These are phyloP conservation scores for Vickermania ingenoplastis DNA, from an alignment of 208 protist genomes.

Conservation along the genomic window DNA sequence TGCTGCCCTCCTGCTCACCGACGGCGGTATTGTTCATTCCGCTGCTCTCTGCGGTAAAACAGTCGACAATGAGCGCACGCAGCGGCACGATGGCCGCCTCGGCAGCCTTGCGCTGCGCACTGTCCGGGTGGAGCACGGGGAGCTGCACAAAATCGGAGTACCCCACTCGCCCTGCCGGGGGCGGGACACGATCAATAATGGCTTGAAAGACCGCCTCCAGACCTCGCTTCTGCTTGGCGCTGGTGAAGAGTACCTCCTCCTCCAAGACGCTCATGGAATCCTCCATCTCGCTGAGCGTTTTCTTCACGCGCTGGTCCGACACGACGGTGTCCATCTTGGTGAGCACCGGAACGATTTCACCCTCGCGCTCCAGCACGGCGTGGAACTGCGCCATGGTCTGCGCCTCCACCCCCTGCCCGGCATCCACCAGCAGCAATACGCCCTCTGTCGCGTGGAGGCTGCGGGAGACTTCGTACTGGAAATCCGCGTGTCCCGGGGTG, in stretches of 20 bases:
- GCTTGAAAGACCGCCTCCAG: slow-evolving; percentile 82
- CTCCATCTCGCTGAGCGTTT: slow-evolving; percentile 72
- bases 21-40: slow-evolving; percentile 67
- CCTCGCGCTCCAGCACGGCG: slow-evolving; percentile 82
- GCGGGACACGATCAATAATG: slow-evolving; percentile 88
- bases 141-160: slow-evolving; percentile 76
- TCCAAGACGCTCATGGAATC: slow-evolving; percentile 78
- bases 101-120: slow-evolving; percentile 30
- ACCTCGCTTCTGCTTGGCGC: slow-evolving; percentile 87
- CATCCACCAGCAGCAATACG: slow-evolving; percentile 90
- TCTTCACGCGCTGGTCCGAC: slow-evolving; percentile 52
- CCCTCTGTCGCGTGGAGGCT: slow-evolving; percentile 90
- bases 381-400: slow-evolving; percentile 97
- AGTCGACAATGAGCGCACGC: slow-evolving; percentile 94
- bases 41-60: slow-evolving; percentile 88
- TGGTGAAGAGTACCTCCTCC: slow-evolving; percentile 82
- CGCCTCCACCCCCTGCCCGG: slow-evolving; percentile 88
- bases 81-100: slow-evolving; percentile 66
- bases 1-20: neutral
- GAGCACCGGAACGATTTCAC: slow-evolving; percentile 82
- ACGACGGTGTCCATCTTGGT: slow-evolving; percentile 87
- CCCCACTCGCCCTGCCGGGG: slow-evolving; percentile 33
- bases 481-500: slow-evolving; percentile 97
- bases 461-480: slow-evolving; percentile 96
- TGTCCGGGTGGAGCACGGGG: slow-evolving; percentile 49